Base-by-base conservation (phyloP, 1,139 yeast genomes). In the Candida sanyaensis region DNA sequence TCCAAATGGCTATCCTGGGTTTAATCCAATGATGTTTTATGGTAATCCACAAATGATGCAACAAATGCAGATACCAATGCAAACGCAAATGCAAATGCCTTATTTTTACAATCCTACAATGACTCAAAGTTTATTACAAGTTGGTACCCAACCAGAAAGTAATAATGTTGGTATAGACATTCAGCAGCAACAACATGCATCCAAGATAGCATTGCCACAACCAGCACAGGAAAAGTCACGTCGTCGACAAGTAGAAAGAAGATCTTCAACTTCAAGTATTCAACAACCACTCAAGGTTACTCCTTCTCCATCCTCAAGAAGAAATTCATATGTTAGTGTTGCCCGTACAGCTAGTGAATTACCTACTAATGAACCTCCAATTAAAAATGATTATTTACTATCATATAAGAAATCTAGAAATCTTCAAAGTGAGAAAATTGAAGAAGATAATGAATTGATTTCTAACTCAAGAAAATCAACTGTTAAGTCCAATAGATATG, bases 401-500 rank as follows among this genome's bases (percentile, higher is more conserved):
- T 45, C 51, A 8, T 55, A 55, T 37, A 47, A 45, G 34, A 50
- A 50, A 33, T 28, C 52, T 8, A 47, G 52, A 44, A 52, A 50
- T 13, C 13, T 43, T 9, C 29, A 37, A 10, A 41, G 28, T 28
- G 49, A 50, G 8, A 37, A 39, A 8, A 45, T 40, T 12, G 34
- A 38, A 27, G 53, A 39, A 10, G 59, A 57, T 24, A 63, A 60
- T 47, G 62, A 56, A 41, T 58, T 71, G 42, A 50, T 71, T 37
- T 55, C 61, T 30, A 65, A 64, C 41, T 64, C 75, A 10, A 61
- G 78, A 51, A 63, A 57, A 41, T 63, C 71, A 12, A 67, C 73
- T 6, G 53, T 70, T 33, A 70, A 65, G 54, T 66, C 75, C 6
- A 71, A 61, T 48, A 60, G 78, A 45, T 69, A 61, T 44, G 66